Percentiles rank a stretch among this genome's conserved stretches.
Conservation (phyloP, 2,329 filamentous ascomycete species). For the Ophiocordyceps unilateralis region DNA sequence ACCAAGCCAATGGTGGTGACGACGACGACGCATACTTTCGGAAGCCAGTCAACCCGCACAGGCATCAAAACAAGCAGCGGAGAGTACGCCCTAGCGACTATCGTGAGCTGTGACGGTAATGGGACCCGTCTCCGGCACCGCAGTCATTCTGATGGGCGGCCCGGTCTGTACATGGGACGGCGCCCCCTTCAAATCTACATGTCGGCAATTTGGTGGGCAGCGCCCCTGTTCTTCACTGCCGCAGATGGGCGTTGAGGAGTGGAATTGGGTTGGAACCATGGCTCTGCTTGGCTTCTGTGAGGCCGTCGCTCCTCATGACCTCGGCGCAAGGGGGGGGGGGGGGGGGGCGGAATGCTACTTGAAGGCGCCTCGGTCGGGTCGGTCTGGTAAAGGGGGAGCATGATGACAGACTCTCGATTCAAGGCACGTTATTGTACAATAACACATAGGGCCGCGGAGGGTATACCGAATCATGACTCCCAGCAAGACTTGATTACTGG, state of each 20-base stretch:
- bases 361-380: background rate
- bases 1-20: slow-evolving; percentile 35
- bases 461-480: background rate
- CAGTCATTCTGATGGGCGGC: no score
- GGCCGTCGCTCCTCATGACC: background rate
- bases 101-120: slow-evolving; percentile 46
- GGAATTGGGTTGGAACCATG: background rate
- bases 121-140: no score
- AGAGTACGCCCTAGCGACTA: slow-evolving; percentile 81
- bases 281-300: background rate
- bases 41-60: slow-evolving; percentile 86
- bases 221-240: background rate
- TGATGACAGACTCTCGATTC: background rate
- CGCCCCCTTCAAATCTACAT: no score
- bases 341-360: background rate
- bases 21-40: slow-evolving; percentile 90
- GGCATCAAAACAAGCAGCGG: slow-evolving; percentile 67
- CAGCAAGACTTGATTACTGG: background rate
- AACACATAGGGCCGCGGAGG: background rate
- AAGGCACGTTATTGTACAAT: background rate
- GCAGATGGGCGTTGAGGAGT: background rate
- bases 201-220: background rate
- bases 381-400: background rate
- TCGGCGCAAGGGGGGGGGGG: background rate
- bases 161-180: no score